phyloP scores from a whole-genome alignment of 176 grass and related monocot species.

The Puya raimondii region DNA sequence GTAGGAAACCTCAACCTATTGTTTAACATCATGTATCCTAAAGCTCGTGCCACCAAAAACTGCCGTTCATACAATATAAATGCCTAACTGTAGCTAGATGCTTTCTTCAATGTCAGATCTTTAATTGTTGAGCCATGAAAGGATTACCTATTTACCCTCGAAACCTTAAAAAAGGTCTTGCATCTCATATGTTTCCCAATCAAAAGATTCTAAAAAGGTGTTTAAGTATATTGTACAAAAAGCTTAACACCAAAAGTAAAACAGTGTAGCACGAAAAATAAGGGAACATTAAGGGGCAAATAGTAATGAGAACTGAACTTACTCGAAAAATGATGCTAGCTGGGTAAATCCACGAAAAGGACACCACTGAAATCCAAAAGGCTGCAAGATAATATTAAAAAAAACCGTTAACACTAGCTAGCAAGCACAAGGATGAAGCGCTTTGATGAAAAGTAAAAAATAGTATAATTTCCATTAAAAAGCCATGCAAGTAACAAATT shows the following conservation, averaged over 20 bases:
- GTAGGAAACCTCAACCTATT: too few species aligned
- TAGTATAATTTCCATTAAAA: neutral
- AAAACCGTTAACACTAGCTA: constrained; percentile 13
- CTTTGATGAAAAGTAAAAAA: constrained; percentile 2
- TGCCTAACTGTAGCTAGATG: neutral
- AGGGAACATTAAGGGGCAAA: constrained; percentile 5
- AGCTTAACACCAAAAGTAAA: constrained; percentile 9
- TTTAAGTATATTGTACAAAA: neutral
- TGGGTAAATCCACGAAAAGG: constrained; percentile 89
- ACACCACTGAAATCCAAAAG: constrained; percentile 94
- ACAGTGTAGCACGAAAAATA: constrained; percentile 5
- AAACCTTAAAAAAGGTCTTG: too few species aligned
- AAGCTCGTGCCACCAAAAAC: too few species aligned
- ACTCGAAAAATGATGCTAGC: constrained; percentile 83
- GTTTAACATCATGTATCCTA: too few species aligned
- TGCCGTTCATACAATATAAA: neutral
- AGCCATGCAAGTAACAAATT: neutral
- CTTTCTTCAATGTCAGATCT: neutral
- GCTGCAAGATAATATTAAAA: constrained; percentile 38
- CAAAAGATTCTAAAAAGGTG: too few species aligned
- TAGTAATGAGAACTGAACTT: constrained; percentile 27
- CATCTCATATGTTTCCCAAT: too few species aligned
- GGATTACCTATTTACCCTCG: neutral
- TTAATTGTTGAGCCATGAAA: neutral
- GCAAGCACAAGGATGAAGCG: constrained; percentile 1